A percentile compares a stretch with the other conserved stretches of the same genome.
phyloP scores from a whole-genome alignment of 306 rosid genomes.

The Gastrolobium bilobum region DNA sequence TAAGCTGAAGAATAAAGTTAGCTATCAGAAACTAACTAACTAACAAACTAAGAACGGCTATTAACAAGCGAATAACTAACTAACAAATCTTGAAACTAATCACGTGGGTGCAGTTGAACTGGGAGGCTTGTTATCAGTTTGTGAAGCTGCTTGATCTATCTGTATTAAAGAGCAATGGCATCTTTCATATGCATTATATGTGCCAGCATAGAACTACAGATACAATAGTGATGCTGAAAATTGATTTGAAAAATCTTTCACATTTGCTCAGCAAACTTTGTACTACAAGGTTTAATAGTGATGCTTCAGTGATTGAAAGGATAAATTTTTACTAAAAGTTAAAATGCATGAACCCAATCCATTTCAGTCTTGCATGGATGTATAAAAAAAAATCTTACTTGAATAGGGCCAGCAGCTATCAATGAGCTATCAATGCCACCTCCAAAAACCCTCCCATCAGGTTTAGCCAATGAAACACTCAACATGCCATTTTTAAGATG shows the following conservation, averaged over 20 bases:
- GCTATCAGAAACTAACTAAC: too few species aligned
- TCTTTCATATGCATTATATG: neutral
- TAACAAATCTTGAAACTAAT: too few species aligned
- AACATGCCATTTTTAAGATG: conserved; percentile 34
- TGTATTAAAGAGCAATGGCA: conserved; percentile 15
- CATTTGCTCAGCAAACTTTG: neutral
- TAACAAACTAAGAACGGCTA: too few species aligned
- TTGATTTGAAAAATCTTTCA: conserved; percentile 9
- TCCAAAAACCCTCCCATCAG: conserved; percentile 60
- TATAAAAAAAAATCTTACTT: conserved; percentile 46
- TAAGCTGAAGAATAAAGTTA: too few species aligned
- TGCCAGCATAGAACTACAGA: neutral
- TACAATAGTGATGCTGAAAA: too few species aligned
- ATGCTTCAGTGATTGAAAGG: neutral
- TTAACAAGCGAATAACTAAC: too few species aligned
- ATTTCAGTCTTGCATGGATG: neutral
- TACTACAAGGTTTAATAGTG: conserved; percentile 11
- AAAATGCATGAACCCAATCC: neutral
- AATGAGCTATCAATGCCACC: conserved; percentile 57
- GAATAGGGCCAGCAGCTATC: conserved; percentile 66
- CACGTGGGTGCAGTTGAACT: too few species aligned
- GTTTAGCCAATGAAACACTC: conserved; percentile 50
- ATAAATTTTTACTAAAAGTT: neutral
- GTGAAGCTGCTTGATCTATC: too few species aligned
- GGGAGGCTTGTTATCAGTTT: too few species aligned